phyloP scores from a whole-genome alignment of 1,284 basidiomycete species.

The Ceratobasidium sp. region DNA sequence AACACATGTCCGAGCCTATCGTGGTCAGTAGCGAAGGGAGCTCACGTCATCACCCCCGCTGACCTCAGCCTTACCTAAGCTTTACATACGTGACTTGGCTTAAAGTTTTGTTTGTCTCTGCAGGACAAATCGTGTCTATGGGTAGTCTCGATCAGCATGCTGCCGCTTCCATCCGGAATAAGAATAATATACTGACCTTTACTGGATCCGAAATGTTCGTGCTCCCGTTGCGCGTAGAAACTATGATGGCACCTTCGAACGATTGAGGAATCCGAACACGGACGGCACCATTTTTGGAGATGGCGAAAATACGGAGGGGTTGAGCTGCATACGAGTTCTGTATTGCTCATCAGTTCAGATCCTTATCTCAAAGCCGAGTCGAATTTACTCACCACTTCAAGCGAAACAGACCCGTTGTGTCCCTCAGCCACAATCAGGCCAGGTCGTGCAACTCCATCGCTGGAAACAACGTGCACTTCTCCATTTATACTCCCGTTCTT shows the following conservation, averaged over 20 bases:
- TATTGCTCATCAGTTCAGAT: neutral
- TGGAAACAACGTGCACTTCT: conserved; percentile 34
- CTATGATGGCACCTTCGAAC: conserved; percentile 27
- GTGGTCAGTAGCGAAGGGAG: too few relatives aligned
- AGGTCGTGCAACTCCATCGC: conserved; percentile 20
- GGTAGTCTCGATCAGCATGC: too few relatives aligned
- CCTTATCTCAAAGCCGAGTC: neutral
- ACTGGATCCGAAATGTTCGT: conserved; percentile 22
- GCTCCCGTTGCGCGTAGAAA: conserved; percentile 28
- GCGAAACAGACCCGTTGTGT: conserved; percentile 24
- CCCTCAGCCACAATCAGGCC: conserved; percentile 20
- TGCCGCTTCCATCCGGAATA: too few relatives aligned
- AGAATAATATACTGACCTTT: conserved; percentile 5
- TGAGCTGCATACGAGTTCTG: conserved; percentile 20
- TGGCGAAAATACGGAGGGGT: conserved; percentile 28
- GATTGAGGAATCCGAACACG: conserved; percentile 32
- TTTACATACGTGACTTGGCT: too few relatives aligned
- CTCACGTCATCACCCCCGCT: too few relatives aligned
- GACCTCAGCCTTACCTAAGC: too few relatives aligned
- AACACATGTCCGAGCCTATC: too few relatives aligned
- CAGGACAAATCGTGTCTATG: too few relatives aligned
- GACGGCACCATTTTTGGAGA: conserved; percentile 33
- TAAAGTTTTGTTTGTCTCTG: too few relatives aligned
- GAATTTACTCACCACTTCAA: conserved; percentile 26
- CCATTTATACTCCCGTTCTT: conserved; percentile 32